Evolutionary conservation across 2,329 filamentous ascomycete species (phyloP).

Genomic region (Pleomassaria siparia): DNA sequence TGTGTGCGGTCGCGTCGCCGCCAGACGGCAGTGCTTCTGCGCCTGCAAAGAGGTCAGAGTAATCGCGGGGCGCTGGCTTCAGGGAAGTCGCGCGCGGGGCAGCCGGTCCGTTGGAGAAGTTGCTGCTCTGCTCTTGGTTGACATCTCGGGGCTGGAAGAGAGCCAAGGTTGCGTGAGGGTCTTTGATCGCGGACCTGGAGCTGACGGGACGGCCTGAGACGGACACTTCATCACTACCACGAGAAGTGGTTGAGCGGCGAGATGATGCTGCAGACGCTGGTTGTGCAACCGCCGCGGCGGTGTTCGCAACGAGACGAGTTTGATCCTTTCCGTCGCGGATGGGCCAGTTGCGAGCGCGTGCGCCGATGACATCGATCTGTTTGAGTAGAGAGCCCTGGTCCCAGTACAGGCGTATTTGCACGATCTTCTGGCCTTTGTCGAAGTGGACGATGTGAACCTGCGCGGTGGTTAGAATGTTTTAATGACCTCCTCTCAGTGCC

Average conservation of each 20-base stretch:
- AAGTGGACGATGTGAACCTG: constrained; percentile 80
- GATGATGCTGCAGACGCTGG: constrained; percentile 32
- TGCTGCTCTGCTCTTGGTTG: constrained; percentile 49
- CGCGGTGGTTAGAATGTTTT: constrained; percentile 12
- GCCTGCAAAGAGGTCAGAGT: constrained; percentile 68
- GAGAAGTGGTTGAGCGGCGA: constrained; percentile 36
- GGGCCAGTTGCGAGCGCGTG: constrained; percentile 89
- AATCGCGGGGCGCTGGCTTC: constrained; percentile 69
- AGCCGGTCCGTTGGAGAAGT: constrained; percentile 53
- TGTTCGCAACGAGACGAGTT: constrained; percentile 70
- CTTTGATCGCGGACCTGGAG: constrained; percentile 41
- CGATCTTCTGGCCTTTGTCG: constrained; percentile 73
- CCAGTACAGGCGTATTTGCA: constrained; percentile 88
- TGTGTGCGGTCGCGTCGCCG: constrained; percentile 51
- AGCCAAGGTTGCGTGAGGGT: constrained; percentile 66
- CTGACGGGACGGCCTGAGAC: constrained; percentile 45
- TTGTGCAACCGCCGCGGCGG: constrained; percentile 47
- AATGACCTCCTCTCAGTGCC: no score
- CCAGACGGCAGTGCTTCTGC: constrained; percentile 46
- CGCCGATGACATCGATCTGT: constrained; percentile 90
- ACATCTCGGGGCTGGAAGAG: constrained; percentile 73
- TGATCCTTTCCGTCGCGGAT: constrained; percentile 87
- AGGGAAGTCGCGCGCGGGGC: constrained; percentile 64
- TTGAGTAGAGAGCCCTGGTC: constrained; percentile 92
- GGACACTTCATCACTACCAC: constrained; percentile 33